phyloP scores from a whole-genome alignment of 2,329 filamentous ascomycete species.

The Chrysoporthe puriensis region DNA sequence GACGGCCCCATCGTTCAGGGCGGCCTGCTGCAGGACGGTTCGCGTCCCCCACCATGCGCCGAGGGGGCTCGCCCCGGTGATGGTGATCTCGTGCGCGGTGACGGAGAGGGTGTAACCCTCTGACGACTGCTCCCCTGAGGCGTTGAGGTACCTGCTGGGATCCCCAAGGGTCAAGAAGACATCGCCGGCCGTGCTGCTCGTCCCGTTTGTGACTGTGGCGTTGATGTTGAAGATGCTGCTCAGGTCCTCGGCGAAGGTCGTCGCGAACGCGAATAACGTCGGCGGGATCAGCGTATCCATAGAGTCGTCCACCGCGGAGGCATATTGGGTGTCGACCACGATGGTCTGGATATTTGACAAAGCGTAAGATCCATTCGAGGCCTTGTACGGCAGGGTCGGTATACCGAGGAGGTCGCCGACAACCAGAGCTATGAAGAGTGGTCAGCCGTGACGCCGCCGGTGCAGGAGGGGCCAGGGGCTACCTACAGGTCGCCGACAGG shows the following conservation, averaged over 20 bases:
- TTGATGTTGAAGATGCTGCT: conserved; percentile 36
- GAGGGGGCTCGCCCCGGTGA: conserved; percentile 56
- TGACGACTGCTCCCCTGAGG: conserved; percentile 48
- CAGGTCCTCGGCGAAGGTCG: conserved; percentile 47
- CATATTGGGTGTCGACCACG: conserved; percentile 48
- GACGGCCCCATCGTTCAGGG: conserved; percentile 45
- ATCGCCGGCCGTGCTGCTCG: conserved; percentile 17
- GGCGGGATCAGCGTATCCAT: conserved; percentile 58
- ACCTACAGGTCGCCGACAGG: conserved; percentile 23
- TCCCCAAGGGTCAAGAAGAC: conserved; percentile 54
- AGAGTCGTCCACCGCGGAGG: conserved; percentile 44
- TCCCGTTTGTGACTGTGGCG: conserved; percentile 35
- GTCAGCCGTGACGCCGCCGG: background rate
- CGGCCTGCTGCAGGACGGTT: conserved; percentile 55
- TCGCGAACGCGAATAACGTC: conserved; percentile 50
- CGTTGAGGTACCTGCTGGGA: conserved; percentile 45
- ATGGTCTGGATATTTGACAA: conserved; percentile 36
- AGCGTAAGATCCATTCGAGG: conserved; percentile 12
- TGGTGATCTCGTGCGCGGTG: conserved; percentile 44
- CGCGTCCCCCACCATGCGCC: conserved; percentile 63
- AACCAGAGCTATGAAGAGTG: conserved; percentile 7
- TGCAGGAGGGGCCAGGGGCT: too few species aligned
- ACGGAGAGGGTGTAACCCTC: conserved; percentile 55
- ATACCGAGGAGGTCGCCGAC: conserved; percentile 23
- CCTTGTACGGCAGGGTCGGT: conserved; percentile 22